phyloP scores from a whole-genome alignment of 495 filamentous ascomycete genomes.

The Penicillium riverlandense region DNA sequence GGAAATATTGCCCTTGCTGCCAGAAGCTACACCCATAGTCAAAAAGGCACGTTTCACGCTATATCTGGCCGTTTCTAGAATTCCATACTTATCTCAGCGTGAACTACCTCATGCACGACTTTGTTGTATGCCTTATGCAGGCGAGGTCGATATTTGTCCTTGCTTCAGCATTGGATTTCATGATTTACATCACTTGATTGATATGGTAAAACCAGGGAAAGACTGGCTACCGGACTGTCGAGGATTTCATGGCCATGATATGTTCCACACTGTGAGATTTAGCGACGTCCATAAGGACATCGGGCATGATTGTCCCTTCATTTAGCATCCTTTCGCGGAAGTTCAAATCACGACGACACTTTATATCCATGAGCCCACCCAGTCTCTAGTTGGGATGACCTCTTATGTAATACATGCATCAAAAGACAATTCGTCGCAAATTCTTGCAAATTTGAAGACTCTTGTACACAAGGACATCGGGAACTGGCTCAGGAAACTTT shows the following conservation, averaged over 20 bases:
- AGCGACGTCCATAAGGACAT: neutral
- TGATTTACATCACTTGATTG: constrained; percentile 1
- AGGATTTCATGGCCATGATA: neutral
- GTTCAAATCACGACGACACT: neutral
- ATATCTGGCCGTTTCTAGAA: neutral
- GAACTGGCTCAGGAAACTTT: neutral
- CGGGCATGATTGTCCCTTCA: neutral
- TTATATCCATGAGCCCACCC: neutral
- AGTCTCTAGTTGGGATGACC: neutral
- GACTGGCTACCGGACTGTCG: neutral
- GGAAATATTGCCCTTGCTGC: constrained; percentile 1
- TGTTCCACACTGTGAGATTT: neutral
- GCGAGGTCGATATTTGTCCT: constrained; percentile 1
- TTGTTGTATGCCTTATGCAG: constrained; percentile 2
- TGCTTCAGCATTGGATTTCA: constrained; percentile 1
- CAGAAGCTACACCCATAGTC: neutral
- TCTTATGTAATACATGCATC: neutral
- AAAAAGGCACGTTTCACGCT: constrained; percentile 2
- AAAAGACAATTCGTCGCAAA: neutral
- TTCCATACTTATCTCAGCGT: neutral
- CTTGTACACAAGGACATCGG: neutral
- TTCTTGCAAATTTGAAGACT: neutral
- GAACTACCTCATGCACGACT: neutral
- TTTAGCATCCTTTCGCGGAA: neutral
- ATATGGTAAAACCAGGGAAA: neutral